Base-by-base conservation (phyloP, 352 stramenopile species). In the Pythium apleroticum region DNA sequence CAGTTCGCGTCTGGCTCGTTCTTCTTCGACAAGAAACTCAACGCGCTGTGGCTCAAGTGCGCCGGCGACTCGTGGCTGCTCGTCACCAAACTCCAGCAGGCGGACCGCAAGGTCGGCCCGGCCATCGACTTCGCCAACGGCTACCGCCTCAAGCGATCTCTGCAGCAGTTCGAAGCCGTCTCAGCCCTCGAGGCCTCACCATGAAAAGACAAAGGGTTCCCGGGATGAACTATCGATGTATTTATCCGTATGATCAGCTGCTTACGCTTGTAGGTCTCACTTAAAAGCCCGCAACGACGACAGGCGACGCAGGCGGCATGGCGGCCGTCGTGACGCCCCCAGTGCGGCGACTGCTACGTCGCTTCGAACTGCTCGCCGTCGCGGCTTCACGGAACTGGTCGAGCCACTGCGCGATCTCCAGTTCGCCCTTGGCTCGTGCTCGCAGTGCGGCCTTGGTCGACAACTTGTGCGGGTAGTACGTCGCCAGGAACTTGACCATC, bases 61-160 rank as follows among this genome's bases (percentile, higher is more conserved):
- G 69, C 65, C 8, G 39, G 53, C n/a, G 60, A 73, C 39, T 81
- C 73, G 20, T 93, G 83, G 83, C 64, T 95, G 27, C 41, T 91
- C 12, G 68, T 95, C 33, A 78, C 76, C n/a, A 86, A 84, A 25
- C 62, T 95, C 31, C 84, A 93, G 48, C 76, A 83, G 31, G 77
- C 78, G 1, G 80, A 91, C 57, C 74, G 80, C 31, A 90, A 89
- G 46, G 58, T 92, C 35, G 81, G 81, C 28, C 49, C 55, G 0
- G 83, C 84, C 0, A 52, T 90, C 30, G 86, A 95, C 52, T 95
- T 95, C 55, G 87, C 84, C 64, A 95, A 95, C 57, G 83, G 84
- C 17, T 79, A 88, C 49, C 84, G 83, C 1, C 73, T 95, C 39
- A 89, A 93, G 59, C 82, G 84, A 48, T 65, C 74, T 45, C 75